Percentiles rank a stretch among this genome's conserved stretches.
phyloP scores from a whole-genome alignment of 495 filamentous ascomycete species.

The Aspergillus indologenus region DNA sequence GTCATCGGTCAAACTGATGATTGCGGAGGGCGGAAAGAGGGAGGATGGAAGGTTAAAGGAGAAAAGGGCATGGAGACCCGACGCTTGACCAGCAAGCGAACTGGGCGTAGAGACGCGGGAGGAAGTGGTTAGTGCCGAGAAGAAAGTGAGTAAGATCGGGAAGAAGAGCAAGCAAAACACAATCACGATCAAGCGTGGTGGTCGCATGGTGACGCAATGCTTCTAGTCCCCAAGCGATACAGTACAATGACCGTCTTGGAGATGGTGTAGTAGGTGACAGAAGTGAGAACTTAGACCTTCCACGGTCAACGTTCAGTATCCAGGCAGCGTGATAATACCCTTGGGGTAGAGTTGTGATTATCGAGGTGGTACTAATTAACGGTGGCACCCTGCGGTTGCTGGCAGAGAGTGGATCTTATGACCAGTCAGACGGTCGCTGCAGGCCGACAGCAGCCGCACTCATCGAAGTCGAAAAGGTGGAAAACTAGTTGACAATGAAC shows the following conservation, averaged over 20 bases:
- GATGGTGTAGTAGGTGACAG: background rate
- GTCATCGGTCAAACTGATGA: conserved; percentile 95
- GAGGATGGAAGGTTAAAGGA: conserved; percentile 67
- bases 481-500: conserved; percentile 13
- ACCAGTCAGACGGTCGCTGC: conserved; percentile 43
- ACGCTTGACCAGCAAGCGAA: conserved; percentile 38
- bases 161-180: conserved; percentile 54
- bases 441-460: conserved; percentile 29
- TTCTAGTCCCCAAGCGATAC: background rate
- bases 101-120: conserved; percentile 39
- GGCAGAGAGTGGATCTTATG: conserved; percentile 21
- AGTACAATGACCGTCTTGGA: background rate
- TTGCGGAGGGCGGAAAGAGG: conserved; percentile 89
- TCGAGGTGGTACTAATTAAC: background rate
- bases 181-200: conserved; percentile 51
- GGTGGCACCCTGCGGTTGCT: conserved; percentile 18
- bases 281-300: background rate
- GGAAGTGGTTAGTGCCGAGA: conserved; percentile 45
- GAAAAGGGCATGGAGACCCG: conserved; percentile 53
- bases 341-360: background rate
- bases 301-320: background rate
- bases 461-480: conserved; percentile 41
- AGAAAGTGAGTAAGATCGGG: conserved; percentile 51
- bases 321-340: background rate
- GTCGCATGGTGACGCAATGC: conserved; percentile 45